Conservation (phyloP, 129 eudicot species). For the Arctium lappa region DNA sequence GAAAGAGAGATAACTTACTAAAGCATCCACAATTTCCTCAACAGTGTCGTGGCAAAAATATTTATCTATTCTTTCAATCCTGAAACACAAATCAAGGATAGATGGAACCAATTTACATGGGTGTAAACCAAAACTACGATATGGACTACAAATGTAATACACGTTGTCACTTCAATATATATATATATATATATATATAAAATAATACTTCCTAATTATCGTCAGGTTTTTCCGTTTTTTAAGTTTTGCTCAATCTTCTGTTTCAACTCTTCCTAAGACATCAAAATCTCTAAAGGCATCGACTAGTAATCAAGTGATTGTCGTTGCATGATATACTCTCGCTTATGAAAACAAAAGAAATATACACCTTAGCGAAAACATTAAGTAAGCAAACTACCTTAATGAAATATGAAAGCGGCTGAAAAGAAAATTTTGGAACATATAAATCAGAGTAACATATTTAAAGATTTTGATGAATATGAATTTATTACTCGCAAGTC, state of each 20-base stretch:
- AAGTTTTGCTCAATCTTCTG: background rate
- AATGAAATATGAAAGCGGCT: too few relatives aligned
- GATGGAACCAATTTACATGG: background rate
- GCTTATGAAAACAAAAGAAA: background rate
- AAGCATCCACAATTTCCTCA: constrained; percentile 86
- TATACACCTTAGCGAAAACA: too few relatives aligned
- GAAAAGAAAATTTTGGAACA: background rate
- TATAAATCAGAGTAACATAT: background rate
- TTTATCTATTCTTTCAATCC: constrained; percentile 69
- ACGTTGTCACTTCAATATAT: background rate
- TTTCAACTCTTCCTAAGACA: too few relatives aligned
- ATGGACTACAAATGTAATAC: background rate
- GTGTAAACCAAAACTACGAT: background rate
- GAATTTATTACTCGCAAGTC: background rate
- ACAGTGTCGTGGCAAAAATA: constrained; percentile 74
- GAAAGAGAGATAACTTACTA: constrained; percentile 48
- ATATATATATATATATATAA: background rate
- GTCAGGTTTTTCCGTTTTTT: background rate
- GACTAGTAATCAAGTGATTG: background rate
- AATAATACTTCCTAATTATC: background rate
- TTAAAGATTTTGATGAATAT: background rate
- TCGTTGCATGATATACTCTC: too few relatives aligned
- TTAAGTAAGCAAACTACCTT: too few relatives aligned
- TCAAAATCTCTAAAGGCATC: background rate
- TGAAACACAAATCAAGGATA: constrained; percentile 38